These are phyloP conservation scores for Phytophthora boehmeriae DNA, from an alignment of 352 stramenopile species.

Conservation along the genomic window DNA sequence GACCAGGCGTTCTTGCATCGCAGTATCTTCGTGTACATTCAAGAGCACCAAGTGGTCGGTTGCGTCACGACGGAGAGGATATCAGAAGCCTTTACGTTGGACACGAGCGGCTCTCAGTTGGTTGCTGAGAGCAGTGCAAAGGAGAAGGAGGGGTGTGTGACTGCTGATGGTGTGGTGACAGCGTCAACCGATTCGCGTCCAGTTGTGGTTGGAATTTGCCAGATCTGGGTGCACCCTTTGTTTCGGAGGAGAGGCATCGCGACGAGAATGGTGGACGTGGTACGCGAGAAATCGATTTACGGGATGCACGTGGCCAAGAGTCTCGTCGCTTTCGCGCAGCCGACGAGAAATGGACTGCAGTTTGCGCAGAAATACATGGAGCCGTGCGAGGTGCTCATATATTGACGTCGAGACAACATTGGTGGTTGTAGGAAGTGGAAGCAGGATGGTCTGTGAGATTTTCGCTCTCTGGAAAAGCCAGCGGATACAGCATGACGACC, in stretches of 20 bases:
- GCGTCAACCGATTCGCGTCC: constrained; percentile 20
- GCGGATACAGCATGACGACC: too few species aligned
- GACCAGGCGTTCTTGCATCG: constrained; percentile 55
- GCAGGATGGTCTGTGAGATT: too few species aligned
- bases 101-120: constrained; percentile 21
- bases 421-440: too few species aligned
- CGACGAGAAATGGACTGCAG: constrained; percentile 60
- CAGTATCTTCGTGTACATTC: constrained; percentile 66
- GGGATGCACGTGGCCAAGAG: constrained; percentile 57
- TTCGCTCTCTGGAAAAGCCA: too few species aligned
- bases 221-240: constrained; percentile 72
- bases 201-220: constrained; percentile 66
- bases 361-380: constrained; percentile 68
- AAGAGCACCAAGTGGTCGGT: constrained; percentile 62
- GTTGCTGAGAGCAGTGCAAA: neutral
- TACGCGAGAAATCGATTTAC: constrained; percentile 77
- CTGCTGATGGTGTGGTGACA: constrained; percentile 17
- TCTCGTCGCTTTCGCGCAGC: constrained; percentile 74
- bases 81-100: constrained; percentile 44
- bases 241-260: constrained; percentile 60
- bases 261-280: constrained; percentile 60
- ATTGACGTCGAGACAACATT: too few species aligned
- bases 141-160: constrained; percentile 6
- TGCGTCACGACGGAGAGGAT: constrained; percentile 68
- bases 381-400: constrained; percentile 58